phyloP scores from a whole-genome alignment of 192 early-diverging fungal species.

The Coemansia sp. region DNA sequence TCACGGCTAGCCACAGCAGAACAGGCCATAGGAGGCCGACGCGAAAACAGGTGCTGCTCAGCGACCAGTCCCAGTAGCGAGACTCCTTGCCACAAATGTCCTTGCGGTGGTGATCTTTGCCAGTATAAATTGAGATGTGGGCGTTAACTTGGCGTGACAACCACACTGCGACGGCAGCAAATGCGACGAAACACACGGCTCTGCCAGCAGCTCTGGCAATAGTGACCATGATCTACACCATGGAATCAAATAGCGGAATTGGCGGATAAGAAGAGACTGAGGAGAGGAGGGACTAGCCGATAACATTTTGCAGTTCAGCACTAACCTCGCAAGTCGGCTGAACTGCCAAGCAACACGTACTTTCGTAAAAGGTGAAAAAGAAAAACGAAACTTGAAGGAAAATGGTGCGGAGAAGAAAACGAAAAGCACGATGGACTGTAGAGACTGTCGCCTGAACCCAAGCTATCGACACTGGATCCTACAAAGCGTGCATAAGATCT shows the following conservation, averaged over 20 bases:
- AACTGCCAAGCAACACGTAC: no score
- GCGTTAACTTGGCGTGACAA: background rate
- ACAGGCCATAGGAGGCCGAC: conserved; percentile 17
- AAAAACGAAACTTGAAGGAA: no score
- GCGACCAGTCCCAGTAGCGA: conserved; percentile 16
- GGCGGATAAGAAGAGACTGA: background rate
- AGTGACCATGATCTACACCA: conserved; percentile 1
- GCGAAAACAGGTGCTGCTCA: conserved; percentile 18
- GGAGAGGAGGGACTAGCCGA: no score
- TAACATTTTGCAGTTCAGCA: no score
- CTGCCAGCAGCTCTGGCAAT: background rate
- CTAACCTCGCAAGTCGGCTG: no score
- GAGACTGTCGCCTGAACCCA: background rate
- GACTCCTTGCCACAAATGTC: background rate
- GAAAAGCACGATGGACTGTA: background rate
- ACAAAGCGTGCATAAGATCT: no score
- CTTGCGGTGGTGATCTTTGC: background rate
- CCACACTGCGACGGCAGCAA: background rate
- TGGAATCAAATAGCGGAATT: background rate
- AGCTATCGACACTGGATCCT: background rate
- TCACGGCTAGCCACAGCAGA: background rate
- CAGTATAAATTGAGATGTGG: background rate
- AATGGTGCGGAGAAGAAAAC: background rate
- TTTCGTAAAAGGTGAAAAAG: no score
- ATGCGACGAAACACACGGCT: background rate